A percentile compares a stretch with the other conserved stretches of the same genome.
These are phyloP conservation scores for Metarhizium guizhouense DNA, from an alignment of 2,329 filamentous ascomycete genomes.

Conservation along the genomic window DNA sequence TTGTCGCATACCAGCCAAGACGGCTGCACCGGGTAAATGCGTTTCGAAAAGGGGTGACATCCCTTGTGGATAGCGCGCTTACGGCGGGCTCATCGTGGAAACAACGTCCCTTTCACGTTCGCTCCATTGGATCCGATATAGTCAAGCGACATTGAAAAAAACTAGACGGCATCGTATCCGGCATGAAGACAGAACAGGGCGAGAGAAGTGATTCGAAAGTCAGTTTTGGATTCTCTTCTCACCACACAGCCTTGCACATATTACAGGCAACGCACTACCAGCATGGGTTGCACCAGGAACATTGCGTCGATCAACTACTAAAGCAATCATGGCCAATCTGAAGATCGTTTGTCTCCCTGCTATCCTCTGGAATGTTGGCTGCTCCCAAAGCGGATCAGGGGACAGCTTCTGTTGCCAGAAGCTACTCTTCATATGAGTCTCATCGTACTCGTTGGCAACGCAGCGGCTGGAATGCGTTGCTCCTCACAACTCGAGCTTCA, in stretches of 20 bases:
- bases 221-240: too few relatives aligned
- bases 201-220: too few relatives aligned
- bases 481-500: slow-evolving; percentile 15
- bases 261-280: too few relatives aligned
- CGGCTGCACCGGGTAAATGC: not conserved
- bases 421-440: not conserved
- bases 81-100: not conserved
- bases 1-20: not conserved
- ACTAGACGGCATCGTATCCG: too few relatives aligned
- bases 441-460: slow-evolving; percentile 1
- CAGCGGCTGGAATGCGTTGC: slow-evolving; percentile 24
- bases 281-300: too few relatives aligned
- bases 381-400: not conserved
- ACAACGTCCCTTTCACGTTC: not conserved
- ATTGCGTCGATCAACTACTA: not conserved
- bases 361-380: not conserved
- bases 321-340: too few relatives aligned
- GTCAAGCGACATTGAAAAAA: not conserved
- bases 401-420: not conserved
- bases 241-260: too few relatives aligned
- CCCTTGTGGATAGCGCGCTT: not conserved
- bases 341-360: not conserved
- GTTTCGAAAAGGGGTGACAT: not conserved
- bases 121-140: too few relatives aligned
- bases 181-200: too few relatives aligned